Percentiles rank a stretch among this genome's conserved stretches.
phyloP scores from a whole-genome alignment of 2,329 filamentous ascomycete genomes.

The Monosporascus sp. region DNA sequence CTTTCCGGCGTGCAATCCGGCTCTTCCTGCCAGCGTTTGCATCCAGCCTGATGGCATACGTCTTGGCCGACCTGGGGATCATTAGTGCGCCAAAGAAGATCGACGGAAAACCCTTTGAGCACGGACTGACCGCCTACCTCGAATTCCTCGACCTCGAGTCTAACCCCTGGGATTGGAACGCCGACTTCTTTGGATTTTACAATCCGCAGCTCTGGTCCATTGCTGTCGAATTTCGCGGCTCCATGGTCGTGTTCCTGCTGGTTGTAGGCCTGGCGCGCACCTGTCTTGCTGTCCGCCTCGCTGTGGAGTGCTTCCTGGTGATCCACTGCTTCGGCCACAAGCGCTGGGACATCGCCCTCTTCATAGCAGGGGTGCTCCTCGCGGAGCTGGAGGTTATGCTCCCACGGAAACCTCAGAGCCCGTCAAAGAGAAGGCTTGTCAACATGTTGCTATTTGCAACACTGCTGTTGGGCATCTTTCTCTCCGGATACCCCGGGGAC shows the following conservation, averaged over 20 bases:
- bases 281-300: slow-evolving; percentile 18
- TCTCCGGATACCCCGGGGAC: slow-evolving; percentile 24
- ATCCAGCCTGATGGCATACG: slow-evolving; percentile 29
- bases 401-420: slow-evolving; percentile 14
- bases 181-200: slow-evolving; percentile 24
- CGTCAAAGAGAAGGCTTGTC: slow-evolving; percentile 10
- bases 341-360: slow-evolving; percentile 24
- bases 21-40: slow-evolving; percentile 35
- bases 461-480: slow-evolving; percentile 19
- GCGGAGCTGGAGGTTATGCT: slow-evolving; percentile 21
- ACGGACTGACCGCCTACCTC: slow-evolving; percentile 19
- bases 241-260: slow-evolving; percentile 27
- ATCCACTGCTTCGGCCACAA: slow-evolving; percentile 21
- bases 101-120: slow-evolving; percentile 18
- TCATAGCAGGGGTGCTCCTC: slow-evolving; percentile 23
- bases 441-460: slow-evolving; percentile 14
- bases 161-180: slow-evolving; percentile 24
- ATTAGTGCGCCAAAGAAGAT: slow-evolving; percentile 18
- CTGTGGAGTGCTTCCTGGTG: slow-evolving; percentile 16
- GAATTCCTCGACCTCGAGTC: slow-evolving; percentile 24
- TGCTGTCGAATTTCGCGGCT: slow-evolving; percentile 28
- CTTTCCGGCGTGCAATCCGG: slow-evolving; percentile 35
- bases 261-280: slow-evolving; percentile 23
- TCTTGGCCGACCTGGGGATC: slow-evolving; percentile 20
- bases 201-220: slow-evolving; percentile 30